A percentile compares a stretch with the other conserved stretches of the same genome.
Evolutionary conservation across 2,329 filamentous ascomycete genomes (phyloP).

Genomic region (Anisogramma anomala): DNA sequence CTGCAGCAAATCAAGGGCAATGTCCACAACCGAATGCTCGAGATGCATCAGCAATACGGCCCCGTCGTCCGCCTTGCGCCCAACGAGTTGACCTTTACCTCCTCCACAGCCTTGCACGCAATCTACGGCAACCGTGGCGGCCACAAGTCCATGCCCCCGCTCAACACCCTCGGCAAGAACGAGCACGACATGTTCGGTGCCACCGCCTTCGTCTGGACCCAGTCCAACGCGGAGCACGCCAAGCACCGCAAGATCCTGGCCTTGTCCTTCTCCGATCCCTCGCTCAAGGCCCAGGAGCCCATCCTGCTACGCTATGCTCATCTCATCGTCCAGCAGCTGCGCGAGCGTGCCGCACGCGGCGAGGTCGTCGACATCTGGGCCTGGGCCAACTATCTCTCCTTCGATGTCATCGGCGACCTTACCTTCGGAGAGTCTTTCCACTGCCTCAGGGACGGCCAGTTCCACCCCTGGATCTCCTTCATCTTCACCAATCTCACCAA

Average conservation of each 20-base stretch:
- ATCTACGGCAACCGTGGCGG: slow-evolving; percentile 12
- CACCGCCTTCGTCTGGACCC: slow-evolving; percentile 12
- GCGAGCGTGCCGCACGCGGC: slow-evolving; percentile 12
- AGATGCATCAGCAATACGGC: slow-evolving; percentile 12
- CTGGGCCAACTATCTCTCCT: slow-evolving; percentile 20
- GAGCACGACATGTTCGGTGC: slow-evolving; percentile 16
- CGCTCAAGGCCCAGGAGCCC: slow-evolving; percentile 19
- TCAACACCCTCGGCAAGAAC: slow-evolving; percentile 10
- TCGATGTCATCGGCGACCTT: slow-evolving; percentile 20
- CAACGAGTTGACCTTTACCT: slow-evolving; percentile 11
- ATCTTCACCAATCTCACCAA: slow-evolving; percentile 18
- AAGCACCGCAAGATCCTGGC: slow-evolving; percentile 18
- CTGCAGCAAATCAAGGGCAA: slow-evolving; percentile 10
- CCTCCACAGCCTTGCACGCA: slow-evolving; percentile 7
- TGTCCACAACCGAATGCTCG: slow-evolving; percentile 12
- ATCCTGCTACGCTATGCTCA: slow-evolving; percentile 15
- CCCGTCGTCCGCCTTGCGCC: slow-evolving; percentile 14
- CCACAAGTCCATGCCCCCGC: slow-evolving; percentile 12
- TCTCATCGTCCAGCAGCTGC: slow-evolving; percentile 15
- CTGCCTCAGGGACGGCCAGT: slow-evolving; percentile 16
- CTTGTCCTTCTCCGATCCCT: slow-evolving; percentile 20
- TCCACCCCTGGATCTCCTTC: slow-evolving; percentile 19
- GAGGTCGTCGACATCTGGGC: slow-evolving; percentile 16
- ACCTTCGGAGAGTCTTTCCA: slow-evolving; percentile 19
- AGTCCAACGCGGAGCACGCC: slow-evolving; percentile 12